Conservation (phyloP, 192 early-diverging fungal genomes). For the Coemansia sp. region DNA sequence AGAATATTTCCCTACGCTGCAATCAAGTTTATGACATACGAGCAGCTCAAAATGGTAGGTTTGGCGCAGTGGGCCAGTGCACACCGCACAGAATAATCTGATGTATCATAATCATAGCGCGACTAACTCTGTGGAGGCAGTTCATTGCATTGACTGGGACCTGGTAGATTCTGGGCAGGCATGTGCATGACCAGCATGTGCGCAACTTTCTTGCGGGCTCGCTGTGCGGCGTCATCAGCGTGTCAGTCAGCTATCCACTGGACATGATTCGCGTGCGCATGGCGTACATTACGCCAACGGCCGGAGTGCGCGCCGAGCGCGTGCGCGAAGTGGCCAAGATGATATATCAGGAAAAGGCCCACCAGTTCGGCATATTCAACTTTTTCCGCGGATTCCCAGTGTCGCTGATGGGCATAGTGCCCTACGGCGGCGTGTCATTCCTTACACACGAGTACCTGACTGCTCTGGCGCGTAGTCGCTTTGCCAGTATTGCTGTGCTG, state of each 20-base stretch:
- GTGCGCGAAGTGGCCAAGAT: conserved; percentile 52
- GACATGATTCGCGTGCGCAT: conserved; percentile 92
- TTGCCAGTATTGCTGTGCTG: conserved; percentile 37
- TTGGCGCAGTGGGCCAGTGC: neutral
- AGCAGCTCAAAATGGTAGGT: conserved; percentile 71
- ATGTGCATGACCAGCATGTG: conserved; percentile 62
- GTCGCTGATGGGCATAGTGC: conserved; percentile 88
- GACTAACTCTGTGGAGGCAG: neutral
- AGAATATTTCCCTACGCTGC: conserved; percentile 97
- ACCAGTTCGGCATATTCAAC: conserved; percentile 61
- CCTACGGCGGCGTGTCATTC: conserved; percentile 96
- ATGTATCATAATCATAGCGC: neutral
- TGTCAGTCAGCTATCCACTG: conserved; percentile 88
- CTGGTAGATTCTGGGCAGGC: conserved; percentile 58
- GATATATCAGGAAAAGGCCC: conserved; percentile 78
- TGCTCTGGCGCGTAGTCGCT: conserved; percentile 58
- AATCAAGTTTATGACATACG: conserved; percentile 96
- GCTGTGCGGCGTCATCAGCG: conserved; percentile 78
- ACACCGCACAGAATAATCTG: neutral
- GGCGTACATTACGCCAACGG: conserved; percentile 64
- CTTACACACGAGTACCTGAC: conserved; percentile 79
- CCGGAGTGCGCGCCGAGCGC: conserved; percentile 52
- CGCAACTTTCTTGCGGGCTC: conserved; percentile 85
- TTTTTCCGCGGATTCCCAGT: conserved; percentile 95
- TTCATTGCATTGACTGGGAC: neutral